Conservation (phyloP, 2,329 filamentous ascomycete species). For the Penicillium rolfsii region DNA sequence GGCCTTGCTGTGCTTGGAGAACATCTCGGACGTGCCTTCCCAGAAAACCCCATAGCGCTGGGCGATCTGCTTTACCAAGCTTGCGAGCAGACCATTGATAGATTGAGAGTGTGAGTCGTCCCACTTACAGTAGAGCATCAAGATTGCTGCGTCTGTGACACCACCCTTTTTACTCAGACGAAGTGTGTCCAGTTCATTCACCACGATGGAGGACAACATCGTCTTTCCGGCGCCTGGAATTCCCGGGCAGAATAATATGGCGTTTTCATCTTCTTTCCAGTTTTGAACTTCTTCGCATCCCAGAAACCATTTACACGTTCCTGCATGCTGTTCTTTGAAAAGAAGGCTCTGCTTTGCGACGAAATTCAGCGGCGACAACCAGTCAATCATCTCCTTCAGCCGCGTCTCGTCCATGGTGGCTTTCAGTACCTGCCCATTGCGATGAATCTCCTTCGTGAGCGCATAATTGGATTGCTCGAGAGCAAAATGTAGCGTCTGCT, state of each 20-base stretch:
- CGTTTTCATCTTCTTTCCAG: slow-evolving; percentile 7
- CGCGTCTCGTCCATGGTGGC: slow-evolving; percentile 3
- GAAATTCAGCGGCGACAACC: slow-evolving; percentile 10
- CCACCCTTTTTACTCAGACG: slow-evolving; percentile 5
- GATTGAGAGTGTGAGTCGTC: slow-evolving; percentile 16
- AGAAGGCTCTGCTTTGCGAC: slow-evolving; percentile 6
- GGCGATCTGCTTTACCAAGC: slow-evolving; percentile 8
- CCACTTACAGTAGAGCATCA: slow-evolving; percentile 25
- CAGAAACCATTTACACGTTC: slow-evolving; percentile 11
- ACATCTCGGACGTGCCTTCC: slow-evolving; percentile 5
- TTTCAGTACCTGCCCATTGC: slow-evolving; percentile 5
- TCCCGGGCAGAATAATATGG: slow-evolving; percentile 6
- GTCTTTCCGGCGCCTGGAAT: slow-evolving; percentile 9
- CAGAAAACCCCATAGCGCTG: slow-evolving; percentile 4
- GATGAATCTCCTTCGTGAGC: slow-evolving; percentile 7
- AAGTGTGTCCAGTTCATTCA: slow-evolving; percentile 9
- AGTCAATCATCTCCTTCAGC: slow-evolving; percentile 8
- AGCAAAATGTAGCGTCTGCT: slow-evolving; percentile 6
- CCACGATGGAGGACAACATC: slow-evolving; percentile 5
- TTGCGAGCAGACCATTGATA: slow-evolving; percentile 4
- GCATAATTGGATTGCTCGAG: slow-evolving; percentile 4
- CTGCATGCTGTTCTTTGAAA: slow-evolving; percentile 10
- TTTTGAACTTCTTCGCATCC: slow-evolving; percentile 1
- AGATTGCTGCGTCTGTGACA: slow-evolving; percentile 14
- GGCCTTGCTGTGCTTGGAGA: slow-evolving; percentile 4